Evolutionary conservation across 768 basidiomycete species (phyloP).

Genomic region (Pisolithus sp.): DNA sequence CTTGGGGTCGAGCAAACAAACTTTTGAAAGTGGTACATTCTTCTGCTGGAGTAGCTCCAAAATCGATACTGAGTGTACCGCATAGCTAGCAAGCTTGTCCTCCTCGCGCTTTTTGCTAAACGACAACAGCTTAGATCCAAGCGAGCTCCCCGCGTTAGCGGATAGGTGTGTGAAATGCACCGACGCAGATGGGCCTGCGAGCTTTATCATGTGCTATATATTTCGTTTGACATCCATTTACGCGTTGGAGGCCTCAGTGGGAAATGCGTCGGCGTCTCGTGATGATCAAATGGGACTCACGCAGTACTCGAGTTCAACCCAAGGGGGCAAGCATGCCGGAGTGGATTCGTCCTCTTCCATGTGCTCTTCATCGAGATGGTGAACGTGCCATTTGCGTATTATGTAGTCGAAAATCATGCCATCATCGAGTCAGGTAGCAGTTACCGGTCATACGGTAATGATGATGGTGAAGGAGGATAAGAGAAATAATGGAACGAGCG

Average conservation of each 20-base stretch:
- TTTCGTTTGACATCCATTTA: neutral
- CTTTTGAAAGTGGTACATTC: conserved; percentile 43
- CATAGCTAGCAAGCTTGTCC: conserved; percentile 8
- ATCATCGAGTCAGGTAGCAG: neutral
- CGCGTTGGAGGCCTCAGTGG: neutral
- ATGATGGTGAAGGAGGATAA: too few relatives aligned
- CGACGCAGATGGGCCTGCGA: conserved; percentile 58
- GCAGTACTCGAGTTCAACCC: conserved; percentile 91
- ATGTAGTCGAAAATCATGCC: too few relatives aligned
- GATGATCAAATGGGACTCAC: conserved; percentile 33
- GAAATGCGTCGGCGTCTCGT: neutral
- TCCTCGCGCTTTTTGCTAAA: neutral
- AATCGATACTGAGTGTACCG: conserved; percentile 19
- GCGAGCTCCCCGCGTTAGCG: conserved; percentile 50
- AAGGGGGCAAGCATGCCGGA: conserved; percentile 66
- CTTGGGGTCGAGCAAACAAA: conserved; percentile 93
- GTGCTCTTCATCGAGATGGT: conserved; percentile 53
- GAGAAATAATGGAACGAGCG: neutral
- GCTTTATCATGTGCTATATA: conserved; percentile 71
- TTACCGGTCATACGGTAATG: neutral
- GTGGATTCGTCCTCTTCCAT: conserved; percentile 91
- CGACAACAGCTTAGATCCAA: conserved; percentile 28
- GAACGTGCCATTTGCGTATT: neutral
- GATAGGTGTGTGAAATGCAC: conserved; percentile 89
- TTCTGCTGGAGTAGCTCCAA: conserved; percentile 10